Conservation (phyloP, 2,329 filamentous ascomycete genomes). For the Penicillium digitatum region DNA sequence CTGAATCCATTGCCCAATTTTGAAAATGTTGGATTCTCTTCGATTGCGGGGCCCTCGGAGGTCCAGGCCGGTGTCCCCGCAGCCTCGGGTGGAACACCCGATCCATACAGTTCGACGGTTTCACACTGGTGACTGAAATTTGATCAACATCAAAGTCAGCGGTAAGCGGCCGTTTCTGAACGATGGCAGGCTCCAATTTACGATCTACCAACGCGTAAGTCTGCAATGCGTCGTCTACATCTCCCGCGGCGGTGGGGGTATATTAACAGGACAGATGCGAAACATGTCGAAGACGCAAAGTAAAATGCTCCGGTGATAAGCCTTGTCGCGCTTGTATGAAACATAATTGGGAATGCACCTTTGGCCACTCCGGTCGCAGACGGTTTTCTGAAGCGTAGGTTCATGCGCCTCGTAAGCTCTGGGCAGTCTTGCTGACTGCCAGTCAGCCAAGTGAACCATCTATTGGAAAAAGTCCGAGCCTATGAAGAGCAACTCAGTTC, state of each 20-base stretch:
- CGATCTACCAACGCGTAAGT: conserved; percentile 10
- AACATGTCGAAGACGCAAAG: conserved; percentile 20
- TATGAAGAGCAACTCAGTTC: conserved; percentile 14
- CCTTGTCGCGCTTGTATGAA: conserved; percentile 18
- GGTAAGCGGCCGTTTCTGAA: neutral
- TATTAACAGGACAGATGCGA: conserved; percentile 13
- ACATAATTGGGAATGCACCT: conserved; percentile 18
- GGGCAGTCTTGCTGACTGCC: neutral
- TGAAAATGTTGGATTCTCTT: neutral
- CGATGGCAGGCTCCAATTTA: neutral
- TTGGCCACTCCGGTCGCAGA: conserved; percentile 14
- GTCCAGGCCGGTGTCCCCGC: neutral
- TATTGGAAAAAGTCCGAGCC: conserved; percentile 14
- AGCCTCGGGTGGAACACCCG: neutral
- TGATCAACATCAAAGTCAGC: neutral
- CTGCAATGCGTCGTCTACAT: neutral
- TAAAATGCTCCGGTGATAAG: conserved; percentile 23
- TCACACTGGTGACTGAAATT: neutral
- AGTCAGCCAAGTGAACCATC: conserved; percentile 9
- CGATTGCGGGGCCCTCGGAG: conserved; percentile 2
- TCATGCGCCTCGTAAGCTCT: neutral
- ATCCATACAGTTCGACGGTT: neutral
- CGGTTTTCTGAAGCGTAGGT: conserved; percentile 19
- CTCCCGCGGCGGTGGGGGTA: neutral
- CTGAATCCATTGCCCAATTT: neutral